Conservation (phyloP, 495 filamentous ascomycete species). For the Aspergillus sclerotioniger region DNA sequence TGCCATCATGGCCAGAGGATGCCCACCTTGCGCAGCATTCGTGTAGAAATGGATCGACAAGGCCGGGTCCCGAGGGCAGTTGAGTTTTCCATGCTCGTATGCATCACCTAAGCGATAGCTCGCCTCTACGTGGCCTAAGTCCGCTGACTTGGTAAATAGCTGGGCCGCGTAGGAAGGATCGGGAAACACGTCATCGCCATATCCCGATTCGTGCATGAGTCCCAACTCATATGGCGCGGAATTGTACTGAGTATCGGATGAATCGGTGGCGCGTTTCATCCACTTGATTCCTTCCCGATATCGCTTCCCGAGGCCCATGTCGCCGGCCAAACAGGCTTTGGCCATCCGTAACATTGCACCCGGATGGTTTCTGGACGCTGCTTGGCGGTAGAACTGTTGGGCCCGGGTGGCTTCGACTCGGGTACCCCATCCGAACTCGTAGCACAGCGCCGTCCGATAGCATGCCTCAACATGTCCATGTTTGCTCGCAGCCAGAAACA, state of each 20-base stretch:
- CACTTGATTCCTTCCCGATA: constrained; percentile 94
- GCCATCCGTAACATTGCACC: constrained; percentile 92
- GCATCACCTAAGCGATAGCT: constrained; percentile 88
- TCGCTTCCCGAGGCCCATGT: constrained; percentile 79
- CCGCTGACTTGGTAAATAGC: constrained; percentile 89
- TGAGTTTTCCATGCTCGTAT: constrained; percentile 88
- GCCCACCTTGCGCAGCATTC: constrained; percentile 76
- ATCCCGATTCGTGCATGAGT: constrained; percentile 81
- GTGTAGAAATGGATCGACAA: constrained; percentile 98
- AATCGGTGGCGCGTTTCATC: constrained; percentile 89
- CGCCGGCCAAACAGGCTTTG: constrained; percentile 81
- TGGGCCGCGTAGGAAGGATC: constrained; percentile 91
- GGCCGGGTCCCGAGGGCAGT: constrained; percentile 86
- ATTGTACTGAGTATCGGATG: constrained; percentile 88
- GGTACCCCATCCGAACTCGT: constrained; percentile 97
- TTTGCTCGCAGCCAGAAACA: constrained; percentile 92
- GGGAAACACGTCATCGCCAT: constrained; percentile 86
- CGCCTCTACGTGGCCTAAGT: constrained; percentile 83
- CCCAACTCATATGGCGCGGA: constrained; percentile 89
- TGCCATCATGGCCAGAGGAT: constrained; percentile 95
- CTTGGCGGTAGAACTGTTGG: constrained; percentile 85
- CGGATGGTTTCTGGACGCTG: constrained; percentile 90
- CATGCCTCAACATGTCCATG: constrained; percentile 96
- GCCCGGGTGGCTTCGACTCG: constrained; percentile 85
- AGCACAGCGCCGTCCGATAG: constrained; percentile 90